phyloP scores from a whole-genome alignment of 2,329 filamentous ascomycete species.

The Pseudogymnoascus sp. region DNA sequence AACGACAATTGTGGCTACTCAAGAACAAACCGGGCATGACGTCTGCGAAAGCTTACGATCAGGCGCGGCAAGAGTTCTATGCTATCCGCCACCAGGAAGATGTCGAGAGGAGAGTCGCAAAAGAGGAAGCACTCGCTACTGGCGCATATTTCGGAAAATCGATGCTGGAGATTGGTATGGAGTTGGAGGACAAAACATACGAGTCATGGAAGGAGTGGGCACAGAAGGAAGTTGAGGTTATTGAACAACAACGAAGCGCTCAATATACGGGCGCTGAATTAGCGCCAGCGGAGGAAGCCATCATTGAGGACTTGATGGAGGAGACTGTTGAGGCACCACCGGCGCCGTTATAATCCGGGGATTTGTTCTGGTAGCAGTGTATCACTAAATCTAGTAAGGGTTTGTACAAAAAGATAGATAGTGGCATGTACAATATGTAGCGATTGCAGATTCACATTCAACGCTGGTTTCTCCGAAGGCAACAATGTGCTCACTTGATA shows the following conservation, averaged over 20 bases:
- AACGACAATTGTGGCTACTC: slow-evolving; percentile 84
- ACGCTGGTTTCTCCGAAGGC: not conserved
- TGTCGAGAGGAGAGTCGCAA: slow-evolving; percentile 71
- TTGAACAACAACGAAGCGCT: slow-evolving; percentile 35
- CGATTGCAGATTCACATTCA: slow-evolving; percentile 1
- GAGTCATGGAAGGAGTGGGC: slow-evolving; percentile 86
- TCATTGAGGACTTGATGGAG: not conserved
- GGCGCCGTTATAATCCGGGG: not conserved
- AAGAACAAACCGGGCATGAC: slow-evolving; percentile 50
- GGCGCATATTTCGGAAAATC: slow-evolving; percentile 85
- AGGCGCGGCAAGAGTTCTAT: slow-evolving; percentile 86
- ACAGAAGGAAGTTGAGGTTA: slow-evolving; percentile 36
- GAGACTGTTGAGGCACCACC: not conserved
- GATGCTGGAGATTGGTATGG: slow-evolving; percentile 67
- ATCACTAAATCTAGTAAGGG: not conserved
- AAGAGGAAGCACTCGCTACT: slow-evolving; percentile 77
- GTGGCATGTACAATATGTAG: slow-evolving; percentile 6
- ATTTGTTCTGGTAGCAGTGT: not conserved
- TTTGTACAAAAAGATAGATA: slow-evolving; percentile 6
- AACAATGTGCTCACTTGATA: not conserved
- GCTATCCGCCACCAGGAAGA: slow-evolving; percentile 72
- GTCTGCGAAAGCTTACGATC: slow-evolving; percentile 71
- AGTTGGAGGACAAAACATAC: slow-evolving; percentile 71
- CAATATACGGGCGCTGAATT: slow-evolving; percentile 32
- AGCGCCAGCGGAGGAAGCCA: not conserved